Conservation (phyloP, 116 monocot genomes). For the Dioscorea cayenensis region DNA sequence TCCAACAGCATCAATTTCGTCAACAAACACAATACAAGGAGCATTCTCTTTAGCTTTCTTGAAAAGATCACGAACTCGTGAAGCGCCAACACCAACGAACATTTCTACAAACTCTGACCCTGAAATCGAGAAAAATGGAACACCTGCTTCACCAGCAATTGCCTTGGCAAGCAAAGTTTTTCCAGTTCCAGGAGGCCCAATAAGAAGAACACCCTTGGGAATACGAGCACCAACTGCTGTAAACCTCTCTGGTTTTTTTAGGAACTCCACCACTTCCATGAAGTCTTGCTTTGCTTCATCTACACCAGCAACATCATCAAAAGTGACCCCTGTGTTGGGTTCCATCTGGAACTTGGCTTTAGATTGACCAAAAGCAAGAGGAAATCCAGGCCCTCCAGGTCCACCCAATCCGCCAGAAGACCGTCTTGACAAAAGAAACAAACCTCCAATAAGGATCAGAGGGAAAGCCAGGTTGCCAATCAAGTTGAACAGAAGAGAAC, state of each 20-base stretch:
- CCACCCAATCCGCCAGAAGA: conserved; percentile 82
- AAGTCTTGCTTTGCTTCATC: conserved; percentile 42
- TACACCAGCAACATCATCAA: conserved; percentile 30
- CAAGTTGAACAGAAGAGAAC: conserved; percentile 75
- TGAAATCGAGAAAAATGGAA: conserved; percentile 56
- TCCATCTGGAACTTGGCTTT: conserved; percentile 94
- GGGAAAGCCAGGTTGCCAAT: conserved; percentile 97
- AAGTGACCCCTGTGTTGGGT: conserved; percentile 81
- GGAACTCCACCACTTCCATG: conserved; percentile 41
- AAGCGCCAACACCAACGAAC: conserved; percentile 70
- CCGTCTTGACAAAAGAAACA: conserved; percentile 83
- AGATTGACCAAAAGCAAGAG: conserved; percentile 74
- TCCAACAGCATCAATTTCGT: conserved; percentile 73
- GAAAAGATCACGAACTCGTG: conserved; percentile 59
- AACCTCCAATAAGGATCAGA: conserved; percentile 77
- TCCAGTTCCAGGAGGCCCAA: conserved; percentile 70
- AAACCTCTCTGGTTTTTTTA: conserved; percentile 34
- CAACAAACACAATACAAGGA: conserved; percentile 68
- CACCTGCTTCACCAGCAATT: conserved; percentile 50
- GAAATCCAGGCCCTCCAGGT: conserved; percentile 87
- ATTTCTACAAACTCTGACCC: conserved; percentile 70
- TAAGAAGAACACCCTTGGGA: conserved; percentile 62
- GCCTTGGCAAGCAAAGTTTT: conserved; percentile 71
- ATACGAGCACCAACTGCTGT: conserved; percentile 28
- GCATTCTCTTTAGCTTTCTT: conserved; percentile 62